phyloP scores from a whole-genome alignment of 768 basidiomycete genomes.

The Boletus sp. region DNA sequence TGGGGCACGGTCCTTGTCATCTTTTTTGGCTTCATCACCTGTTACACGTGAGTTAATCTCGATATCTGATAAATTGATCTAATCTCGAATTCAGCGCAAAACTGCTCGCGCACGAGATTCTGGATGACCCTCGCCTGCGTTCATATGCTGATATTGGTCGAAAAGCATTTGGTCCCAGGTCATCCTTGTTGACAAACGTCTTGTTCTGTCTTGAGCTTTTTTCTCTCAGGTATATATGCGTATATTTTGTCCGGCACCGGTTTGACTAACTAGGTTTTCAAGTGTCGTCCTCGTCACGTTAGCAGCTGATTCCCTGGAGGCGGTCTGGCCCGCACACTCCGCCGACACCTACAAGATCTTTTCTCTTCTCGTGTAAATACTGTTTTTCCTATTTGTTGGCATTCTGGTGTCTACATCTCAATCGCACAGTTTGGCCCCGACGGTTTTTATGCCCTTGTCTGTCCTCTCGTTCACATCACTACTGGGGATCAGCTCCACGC shows the following conservation, averaged over 20 bases:
- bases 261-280: not conserved
- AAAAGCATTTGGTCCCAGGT: constrained; percentile 80
- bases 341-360: constrained; percentile 71
- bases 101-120: constrained; percentile 73
- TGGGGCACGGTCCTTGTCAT: constrained; percentile 70
- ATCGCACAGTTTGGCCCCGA: constrained; percentile 68
- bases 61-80: not conserved
- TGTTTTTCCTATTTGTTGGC: not conserved
- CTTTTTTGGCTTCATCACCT: constrained; percentile 75
- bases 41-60: constrained; percentile 70
- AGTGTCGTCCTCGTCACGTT: constrained; percentile 88
- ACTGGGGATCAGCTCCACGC: constrained; percentile 75
- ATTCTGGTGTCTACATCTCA: not conserved
- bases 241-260: not conserved
- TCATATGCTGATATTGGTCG: constrained; percentile 90
- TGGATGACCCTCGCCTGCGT: constrained; percentile 61
- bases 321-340: constrained; percentile 64
- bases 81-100: constrained; percentile 61
- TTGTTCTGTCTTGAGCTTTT: constrained; percentile 89
- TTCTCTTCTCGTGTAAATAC: constrained; percentile 64
- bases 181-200: constrained; percentile 58
- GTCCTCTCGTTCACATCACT: constrained; percentile 87
- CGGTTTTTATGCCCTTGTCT: constrained; percentile 80
- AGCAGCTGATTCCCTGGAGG: constrained; percentile 81
- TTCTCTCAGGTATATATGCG: constrained; percentile 58